Percentiles rank a stretch among this genome's conserved stretches.
Evolutionary conservation across 371 early-diverging fungal genomes (phyloP).

Genomic region (Mortierella polycephala): DNA sequence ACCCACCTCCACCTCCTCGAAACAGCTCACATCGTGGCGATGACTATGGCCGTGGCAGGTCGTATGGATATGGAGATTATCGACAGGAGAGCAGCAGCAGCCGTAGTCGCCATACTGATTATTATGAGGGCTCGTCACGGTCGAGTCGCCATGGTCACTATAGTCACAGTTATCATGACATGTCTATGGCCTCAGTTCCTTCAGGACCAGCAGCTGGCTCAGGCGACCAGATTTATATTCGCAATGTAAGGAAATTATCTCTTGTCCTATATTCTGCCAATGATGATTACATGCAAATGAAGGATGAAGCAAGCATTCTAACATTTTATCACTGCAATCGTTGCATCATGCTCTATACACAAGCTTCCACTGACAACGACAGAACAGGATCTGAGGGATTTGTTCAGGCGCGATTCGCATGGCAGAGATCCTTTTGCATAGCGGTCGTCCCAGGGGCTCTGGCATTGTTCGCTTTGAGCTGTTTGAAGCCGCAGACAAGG

Average conservation of each 20-base stretch:
- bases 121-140: constrained; percentile 11
- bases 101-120: constrained; percentile 18
- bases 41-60: constrained; percentile 12
- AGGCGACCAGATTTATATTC: constrained; percentile 66
- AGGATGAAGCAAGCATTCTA: no score
- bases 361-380: constrained; percentile 75
- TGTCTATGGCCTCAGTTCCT: constrained; percentile 34
- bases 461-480: constrained; percentile 73
- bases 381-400: constrained; percentile 71
- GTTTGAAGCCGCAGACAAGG: constrained; percentile 64
- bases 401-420: constrained; percentile 68
- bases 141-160: constrained; percentile 9
- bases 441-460: constrained; percentile 71
- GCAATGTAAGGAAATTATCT: constrained; percentile 58
- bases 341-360: not conserved
- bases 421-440: constrained; percentile 62
- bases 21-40: constrained; percentile 11
- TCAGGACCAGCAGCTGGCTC: constrained; percentile 53
- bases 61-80: constrained; percentile 29
- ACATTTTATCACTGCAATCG: not conserved
- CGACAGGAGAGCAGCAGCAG: constrained; percentile 19
- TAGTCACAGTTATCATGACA: constrained; percentile 9
- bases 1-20: constrained; percentile 7
- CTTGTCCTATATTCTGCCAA: no score
- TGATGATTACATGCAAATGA: not conserved